Percentiles rank a stretch among this genome's conserved stretches.
Conservation (phyloP, 192 early-diverging fungal species). For the Lobulomyces angularis region DNA sequence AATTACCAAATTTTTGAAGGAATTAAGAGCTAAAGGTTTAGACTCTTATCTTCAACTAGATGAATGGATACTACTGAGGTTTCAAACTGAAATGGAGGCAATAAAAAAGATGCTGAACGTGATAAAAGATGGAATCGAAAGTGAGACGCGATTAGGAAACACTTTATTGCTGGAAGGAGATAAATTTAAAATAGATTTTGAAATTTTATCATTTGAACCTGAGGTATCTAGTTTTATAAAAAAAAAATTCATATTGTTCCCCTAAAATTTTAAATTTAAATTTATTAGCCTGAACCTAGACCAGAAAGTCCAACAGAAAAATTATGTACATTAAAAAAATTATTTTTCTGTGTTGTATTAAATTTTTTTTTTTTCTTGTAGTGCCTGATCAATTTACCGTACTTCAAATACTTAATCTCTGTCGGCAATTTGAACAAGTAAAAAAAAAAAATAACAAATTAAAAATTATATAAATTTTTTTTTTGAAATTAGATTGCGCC, state of each 20-base stretch:
- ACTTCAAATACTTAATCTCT: conserved; percentile 27
- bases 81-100: conserved; percentile 43
- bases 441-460: conserved; percentile 17
- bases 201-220: conserved; percentile 30
- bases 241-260: too few species aligned
- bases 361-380: conserved; percentile 10
- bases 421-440: conserved; percentile 24
- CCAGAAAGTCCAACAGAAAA: conserved; percentile 42
- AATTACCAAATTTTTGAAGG: conserved; percentile 12
- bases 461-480: conserved; percentile 32
- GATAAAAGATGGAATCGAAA: conserved; percentile 49
- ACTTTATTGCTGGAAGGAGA: conserved; percentile 36
- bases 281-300: conserved; percentile 34
- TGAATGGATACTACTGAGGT: conserved; percentile 37
- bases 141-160: conserved; percentile 37
- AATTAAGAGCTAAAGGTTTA: conserved; percentile 33
- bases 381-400: conserved; percentile 40
- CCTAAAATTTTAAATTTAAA: too few species aligned
- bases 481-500: conserved; percentile 20
- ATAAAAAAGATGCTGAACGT: conserved; percentile 33
- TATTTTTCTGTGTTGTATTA: too few species aligned
- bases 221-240: too few species aligned
- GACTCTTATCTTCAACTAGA: conserved; percentile 41
- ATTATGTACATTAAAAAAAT: conserved; percentile 14
- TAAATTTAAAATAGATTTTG: conserved; percentile 39